Evolutionary conservation across 495 filamentous ascomycete genomes (phyloP), one percentile per base, ranked within the genome.

Genomic region (Staphylotrichum longicolle): DNA sequence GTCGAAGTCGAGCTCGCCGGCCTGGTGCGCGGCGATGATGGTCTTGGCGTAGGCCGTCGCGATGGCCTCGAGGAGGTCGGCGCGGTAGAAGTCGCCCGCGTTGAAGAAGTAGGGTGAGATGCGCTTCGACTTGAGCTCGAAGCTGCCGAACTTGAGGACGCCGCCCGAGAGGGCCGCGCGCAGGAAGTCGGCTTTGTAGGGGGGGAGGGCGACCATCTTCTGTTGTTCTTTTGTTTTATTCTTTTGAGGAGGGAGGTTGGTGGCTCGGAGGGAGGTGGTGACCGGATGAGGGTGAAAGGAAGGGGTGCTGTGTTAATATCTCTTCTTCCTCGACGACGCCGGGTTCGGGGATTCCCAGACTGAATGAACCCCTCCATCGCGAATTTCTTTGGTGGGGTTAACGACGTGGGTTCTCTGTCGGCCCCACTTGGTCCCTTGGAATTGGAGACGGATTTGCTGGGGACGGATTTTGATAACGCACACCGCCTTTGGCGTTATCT

Each of bases 101-200:
- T 94, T 95, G 87, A 98, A 96, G 83, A 98, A 97, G 84, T 98
- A 97, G n/a, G 94, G 93, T 7, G 91, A 96, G 68, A 86, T 83
- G 64, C 94, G 91, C 66, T 88, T 88, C 58, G 93, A 96, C 76
- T 98, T 98, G 64, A 98, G 82, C 58, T 85, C 86, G 80, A 87
- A 97, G 67, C 82, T 85, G 72, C 94, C 93, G 78, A 98, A 96
- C 46, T 87, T 88, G 60, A 97, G 86, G 73, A 91, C 86, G 60
- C 85, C 84, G 75, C 86, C 86, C 42, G 77, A 73, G 68, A 94
- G 82, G 71, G 90, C 83, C 46, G 89, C 82, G 50, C 83, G 74
- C 14, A 97, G 82, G 74, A 98, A 89, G 41, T 81, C 77, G 55
- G 82, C 71, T 69, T 87, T 86, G 72, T 82, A 84, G 46, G 74